Evolutionary conservation across 148 eudicot genomes (phyloP).

Genomic region (Rhododendron ovatum): DNA sequence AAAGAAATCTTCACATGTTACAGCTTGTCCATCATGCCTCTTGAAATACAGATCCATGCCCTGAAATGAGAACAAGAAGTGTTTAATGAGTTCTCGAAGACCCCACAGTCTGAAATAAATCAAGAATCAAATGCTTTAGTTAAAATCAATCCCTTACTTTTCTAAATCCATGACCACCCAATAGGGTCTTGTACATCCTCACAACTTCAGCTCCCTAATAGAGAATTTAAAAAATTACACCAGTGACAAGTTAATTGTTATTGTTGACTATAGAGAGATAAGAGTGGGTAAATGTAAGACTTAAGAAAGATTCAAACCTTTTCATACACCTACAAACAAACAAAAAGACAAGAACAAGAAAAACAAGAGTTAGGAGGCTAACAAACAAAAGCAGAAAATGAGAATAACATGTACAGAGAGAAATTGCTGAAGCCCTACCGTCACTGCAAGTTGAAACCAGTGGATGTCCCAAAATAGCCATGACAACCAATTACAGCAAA

Average conservation of each 20-base stretch:
- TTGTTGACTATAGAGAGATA: not conserved
- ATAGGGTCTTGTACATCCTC: constrained; percentile 96
- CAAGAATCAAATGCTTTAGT: not conserved
- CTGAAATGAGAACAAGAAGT: constrained; percentile 28
- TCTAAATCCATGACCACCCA: constrained; percentile 84
- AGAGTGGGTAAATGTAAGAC: not conserved
- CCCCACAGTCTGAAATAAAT: not conserved
- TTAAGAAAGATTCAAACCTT: constrained; percentile 41
- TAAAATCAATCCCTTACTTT: constrained; percentile 40
- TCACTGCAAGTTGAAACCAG: constrained; percentile 48
- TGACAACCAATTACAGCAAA: constrained; percentile 23
- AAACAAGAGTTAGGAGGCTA: constrained; percentile 13
- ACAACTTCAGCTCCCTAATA: constrained; percentile 98
- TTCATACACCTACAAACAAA: constrained; percentile 69
- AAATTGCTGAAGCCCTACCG: constrained; percentile 53
- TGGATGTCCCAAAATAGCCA: constrained; percentile 16
- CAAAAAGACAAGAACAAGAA: constrained; percentile 9
- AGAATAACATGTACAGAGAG: not conserved
- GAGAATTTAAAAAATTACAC: not conserved
- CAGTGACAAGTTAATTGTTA: not conserved
- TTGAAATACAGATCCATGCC: constrained; percentile 95
- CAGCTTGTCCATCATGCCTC: constrained; percentile 99
- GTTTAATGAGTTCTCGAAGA: not conserved
- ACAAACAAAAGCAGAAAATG: not conserved
- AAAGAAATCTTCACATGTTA: constrained; percentile 93